These are phyloP conservation scores for Thraustochytrium sp. DNA, from an alignment of 352 stramenopile species.

Conservation along the genomic window DNA sequence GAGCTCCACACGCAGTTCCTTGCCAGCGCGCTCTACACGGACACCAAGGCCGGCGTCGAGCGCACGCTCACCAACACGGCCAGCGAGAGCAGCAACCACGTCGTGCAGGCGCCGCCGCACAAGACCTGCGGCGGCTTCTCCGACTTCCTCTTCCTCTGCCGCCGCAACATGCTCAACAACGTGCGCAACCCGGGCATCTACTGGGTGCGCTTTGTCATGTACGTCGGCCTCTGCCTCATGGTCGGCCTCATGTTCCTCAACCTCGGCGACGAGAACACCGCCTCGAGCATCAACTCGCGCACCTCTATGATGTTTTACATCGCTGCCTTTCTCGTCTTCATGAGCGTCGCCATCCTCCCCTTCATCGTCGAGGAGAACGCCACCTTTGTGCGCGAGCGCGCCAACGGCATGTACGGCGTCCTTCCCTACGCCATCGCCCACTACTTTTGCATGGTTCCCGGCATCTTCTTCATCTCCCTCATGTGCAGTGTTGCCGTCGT, in stretches of 20 bases:
- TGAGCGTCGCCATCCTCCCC: conserved; percentile 72
- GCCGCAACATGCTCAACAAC: conserved; percentile 63
- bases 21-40: neutral
- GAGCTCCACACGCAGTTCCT: neutral
- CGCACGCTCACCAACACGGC: neutral
- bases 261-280: conserved; percentile 49
- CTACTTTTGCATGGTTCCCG: conserved; percentile 63
- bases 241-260: conserved; percentile 66
- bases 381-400: conserved; percentile 71
- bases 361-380: conserved; percentile 74
- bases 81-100: neutral
- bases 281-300: conserved; percentile 45
- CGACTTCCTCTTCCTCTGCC: conserved; percentile 53
- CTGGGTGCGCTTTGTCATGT: conserved; percentile 65
- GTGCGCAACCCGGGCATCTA: conserved; percentile 65
- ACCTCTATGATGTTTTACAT: conserved; percentile 73
- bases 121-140: neutral
- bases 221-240: conserved; percentile 64
- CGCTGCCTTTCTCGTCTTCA: conserved; percentile 75
- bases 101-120: neutral
- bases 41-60: neutral
- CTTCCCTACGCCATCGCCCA: conserved; percentile 68
- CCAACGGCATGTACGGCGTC: conserved; percentile 69
- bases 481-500: conserved; percentile 60
- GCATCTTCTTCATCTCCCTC: conserved; percentile 61